Evolutionary conservation across 257 asterid species (phyloP).

Genomic region (Jaltomata sinuosa): DNA sequence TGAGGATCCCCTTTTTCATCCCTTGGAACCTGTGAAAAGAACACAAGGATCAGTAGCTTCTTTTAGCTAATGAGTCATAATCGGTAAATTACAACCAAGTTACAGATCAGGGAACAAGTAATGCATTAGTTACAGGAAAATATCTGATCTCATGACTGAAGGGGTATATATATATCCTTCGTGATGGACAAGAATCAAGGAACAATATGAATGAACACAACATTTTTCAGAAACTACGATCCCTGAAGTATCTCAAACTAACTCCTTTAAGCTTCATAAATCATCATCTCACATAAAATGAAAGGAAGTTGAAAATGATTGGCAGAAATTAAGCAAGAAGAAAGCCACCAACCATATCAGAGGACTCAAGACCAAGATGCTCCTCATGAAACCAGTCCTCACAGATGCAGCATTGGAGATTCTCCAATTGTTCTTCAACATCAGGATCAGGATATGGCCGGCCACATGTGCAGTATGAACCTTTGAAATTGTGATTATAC

Average conservation of each 20-base stretch:
- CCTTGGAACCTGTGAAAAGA: conserved; percentile 56
- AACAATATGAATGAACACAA: neutral
- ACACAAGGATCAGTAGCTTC: neutral
- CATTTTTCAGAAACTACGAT: neutral
- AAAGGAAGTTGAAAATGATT: neutral
- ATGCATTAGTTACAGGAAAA: neutral
- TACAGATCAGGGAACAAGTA: neutral
- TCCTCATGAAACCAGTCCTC: conserved; percentile 99
- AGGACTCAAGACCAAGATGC: conserved; percentile 66
- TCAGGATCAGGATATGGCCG: conserved; percentile 91
- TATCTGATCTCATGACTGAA: neutral
- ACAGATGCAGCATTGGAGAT: conserved; percentile 91
- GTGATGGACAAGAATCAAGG: neutral
- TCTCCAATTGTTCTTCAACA: conserved; percentile 83
- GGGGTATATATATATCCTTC: neutral
- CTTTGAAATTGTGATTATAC: conserved; percentile 90
- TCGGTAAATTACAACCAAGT: neutral
- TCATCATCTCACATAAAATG: neutral
- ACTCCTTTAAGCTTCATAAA: neutral
- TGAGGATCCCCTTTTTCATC: conserved; percentile 88
- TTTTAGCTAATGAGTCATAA: neutral
- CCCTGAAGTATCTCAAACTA: neutral
- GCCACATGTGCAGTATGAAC: conserved; percentile 90
- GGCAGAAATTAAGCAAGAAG: neutral
- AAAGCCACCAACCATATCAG: conserved; percentile 49